Conservation (phyloP, 768 basidiomycete genomes). For the Suillus clintonianus region DNA sequence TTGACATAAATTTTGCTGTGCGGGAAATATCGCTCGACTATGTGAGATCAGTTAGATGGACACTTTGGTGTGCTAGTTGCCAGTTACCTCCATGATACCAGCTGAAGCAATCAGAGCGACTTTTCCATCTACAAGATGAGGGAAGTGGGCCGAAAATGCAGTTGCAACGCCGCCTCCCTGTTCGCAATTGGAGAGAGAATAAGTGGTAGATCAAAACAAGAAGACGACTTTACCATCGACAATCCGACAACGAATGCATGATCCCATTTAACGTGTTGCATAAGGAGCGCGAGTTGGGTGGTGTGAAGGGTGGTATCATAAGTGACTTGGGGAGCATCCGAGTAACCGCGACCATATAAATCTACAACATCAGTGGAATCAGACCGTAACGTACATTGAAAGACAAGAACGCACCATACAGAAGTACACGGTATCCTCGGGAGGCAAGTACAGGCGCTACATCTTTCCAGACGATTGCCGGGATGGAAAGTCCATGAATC, state of each 20-base stretch:
- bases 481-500: constrained; percentile 78
- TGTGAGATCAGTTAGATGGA: constrained; percentile 2
- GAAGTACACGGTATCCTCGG: constrained; percentile 69
- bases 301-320: constrained; percentile 69
- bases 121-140: constrained; percentile 65
- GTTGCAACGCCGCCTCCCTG: constrained; percentile 77
- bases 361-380: constrained; percentile 43
- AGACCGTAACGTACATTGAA: neutral
- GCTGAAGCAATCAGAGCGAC: constrained; percentile 69
- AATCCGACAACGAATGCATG: constrained; percentile 66
- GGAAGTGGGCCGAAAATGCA: constrained; percentile 71
- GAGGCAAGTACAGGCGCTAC: constrained; percentile 65
- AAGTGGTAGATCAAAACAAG: neutral
- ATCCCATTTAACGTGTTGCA: constrained; percentile 78
- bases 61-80: neutral
- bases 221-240: constrained; percentile 59
- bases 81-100: constrained; percentile 64
- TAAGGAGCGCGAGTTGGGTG: constrained; percentile 78
- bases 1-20: constrained; percentile 77
- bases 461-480: constrained; percentile 77
- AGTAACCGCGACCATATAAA: constrained; percentile 82
- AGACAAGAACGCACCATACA: constrained; percentile 56
- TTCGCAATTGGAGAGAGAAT: neutral
- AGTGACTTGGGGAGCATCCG: constrained; percentile 71
- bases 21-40: constrained; percentile 69